Evolutionary conservation across 495 filamentous ascomycete genomes (phyloP).

Genomic region (Podospora anserina): DNA sequence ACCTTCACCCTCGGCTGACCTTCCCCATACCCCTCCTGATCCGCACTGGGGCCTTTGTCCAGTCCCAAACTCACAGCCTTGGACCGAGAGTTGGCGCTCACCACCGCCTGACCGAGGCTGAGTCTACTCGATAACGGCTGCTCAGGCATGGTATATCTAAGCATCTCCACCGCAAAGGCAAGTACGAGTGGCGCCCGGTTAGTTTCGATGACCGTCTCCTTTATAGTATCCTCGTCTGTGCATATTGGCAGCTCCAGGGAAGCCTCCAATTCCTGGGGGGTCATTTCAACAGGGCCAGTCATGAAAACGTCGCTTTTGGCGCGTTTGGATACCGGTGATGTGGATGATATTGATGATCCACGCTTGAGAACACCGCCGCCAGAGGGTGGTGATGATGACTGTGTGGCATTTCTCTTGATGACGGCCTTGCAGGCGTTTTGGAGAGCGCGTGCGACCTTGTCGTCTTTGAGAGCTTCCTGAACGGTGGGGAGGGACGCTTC

Average conservation of each 20-base stretch:
- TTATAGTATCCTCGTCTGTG: slow-evolving; percentile 58
- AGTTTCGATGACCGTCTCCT: slow-evolving; percentile 57
- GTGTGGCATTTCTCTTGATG: slow-evolving; percentile 40
- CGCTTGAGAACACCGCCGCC: slow-evolving; percentile 38
- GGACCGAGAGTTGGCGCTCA: slow-evolving; percentile 70
- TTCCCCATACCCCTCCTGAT: slow-evolving; percentile 68
- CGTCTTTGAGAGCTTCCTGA: slow-evolving; percentile 61
- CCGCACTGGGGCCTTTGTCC: slow-evolving; percentile 61
- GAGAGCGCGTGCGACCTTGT: slow-evolving; percentile 65
- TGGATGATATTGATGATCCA: slow-evolving; percentile 20
- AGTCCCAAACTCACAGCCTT: slow-evolving; percentile 74
- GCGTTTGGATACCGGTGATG: slow-evolving; percentile 39
- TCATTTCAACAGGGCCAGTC: slow-evolving; percentile 38
- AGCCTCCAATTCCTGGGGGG: slow-evolving; percentile 62
- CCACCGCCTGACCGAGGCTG: slow-evolving; percentile 74
- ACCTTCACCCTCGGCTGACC: slow-evolving; percentile 69
- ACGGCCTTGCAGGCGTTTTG: slow-evolving; percentile 67
- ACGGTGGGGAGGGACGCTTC: slow-evolving; percentile 54
- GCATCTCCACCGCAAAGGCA: slow-evolving; percentile 69
- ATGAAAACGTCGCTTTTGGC: slow-evolving; percentile 39
- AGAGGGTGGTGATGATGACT: neutral
- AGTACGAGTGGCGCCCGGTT: slow-evolving; percentile 79
- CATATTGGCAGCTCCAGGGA: slow-evolving; percentile 60
- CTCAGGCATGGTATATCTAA: slow-evolving; percentile 76
- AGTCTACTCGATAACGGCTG: slow-evolving; percentile 78